A percentile compares a stretch with the other conserved stretches of the same genome.
These are phyloP conservation scores for Drechslera avenae DNA, from an alignment of 2,329 filamentous ascomycete genomes.

Conservation along the genomic window DNA sequence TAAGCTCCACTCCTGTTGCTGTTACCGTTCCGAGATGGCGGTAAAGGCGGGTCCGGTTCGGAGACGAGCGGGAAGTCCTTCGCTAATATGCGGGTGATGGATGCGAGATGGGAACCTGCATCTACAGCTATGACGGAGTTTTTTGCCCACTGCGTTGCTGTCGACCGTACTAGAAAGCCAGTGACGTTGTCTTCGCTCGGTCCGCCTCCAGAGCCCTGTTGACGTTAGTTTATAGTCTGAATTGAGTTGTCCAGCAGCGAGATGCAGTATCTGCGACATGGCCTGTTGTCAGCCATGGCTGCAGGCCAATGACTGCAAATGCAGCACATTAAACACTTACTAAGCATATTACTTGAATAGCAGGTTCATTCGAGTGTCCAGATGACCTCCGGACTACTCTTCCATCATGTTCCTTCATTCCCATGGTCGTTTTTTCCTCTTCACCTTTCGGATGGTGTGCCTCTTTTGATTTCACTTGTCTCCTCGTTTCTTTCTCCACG, in stretches of 20 bases:
- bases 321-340: constrained; percentile 32
- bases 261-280: background rate
- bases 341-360: constrained; percentile 57
- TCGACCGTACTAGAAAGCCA: constrained; percentile 83
- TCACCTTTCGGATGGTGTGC: constrained; percentile 1
- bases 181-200: constrained; percentile 90
- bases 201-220: constrained; percentile 84
- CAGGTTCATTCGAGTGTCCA: constrained; percentile 45
- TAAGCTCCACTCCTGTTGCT: constrained; percentile 22
- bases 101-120: constrained; percentile 85
- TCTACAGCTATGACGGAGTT: constrained; percentile 91
- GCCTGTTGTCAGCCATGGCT: background rate
- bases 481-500: background rate
- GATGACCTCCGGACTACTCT: constrained; percentile 45
- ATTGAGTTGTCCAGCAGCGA: background rate
- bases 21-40: constrained; percentile 23
- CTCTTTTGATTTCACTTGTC: background rate
- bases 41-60: constrained; percentile 16
- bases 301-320: too few relatives aligned
- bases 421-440: constrained; percentile 22
- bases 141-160: constrained; percentile 76
- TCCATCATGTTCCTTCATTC: constrained; percentile 51
- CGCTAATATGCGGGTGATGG: constrained; percentile 80
- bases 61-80: constrained; percentile 55
- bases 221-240: constrained; percentile 14